phyloP scores from a whole-genome alignment of 1,284 basidiomycete genomes.

The Fomitopsis palustris region DNA sequence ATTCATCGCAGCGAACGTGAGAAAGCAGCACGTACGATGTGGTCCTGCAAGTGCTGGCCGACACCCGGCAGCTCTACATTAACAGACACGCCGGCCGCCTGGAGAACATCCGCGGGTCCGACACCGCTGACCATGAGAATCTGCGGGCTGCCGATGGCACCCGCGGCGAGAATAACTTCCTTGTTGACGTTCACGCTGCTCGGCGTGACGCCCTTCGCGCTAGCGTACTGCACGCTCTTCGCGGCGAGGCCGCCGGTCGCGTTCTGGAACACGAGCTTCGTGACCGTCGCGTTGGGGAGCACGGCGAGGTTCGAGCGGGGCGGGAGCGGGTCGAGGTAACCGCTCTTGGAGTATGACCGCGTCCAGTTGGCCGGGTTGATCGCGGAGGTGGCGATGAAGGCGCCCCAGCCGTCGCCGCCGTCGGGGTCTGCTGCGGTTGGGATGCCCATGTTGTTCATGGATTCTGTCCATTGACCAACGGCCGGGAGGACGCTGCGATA shows the following conservation, averaged over 20 bases:
- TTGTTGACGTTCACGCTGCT: constrained; percentile 47
- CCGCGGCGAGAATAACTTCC: constrained; percentile 62
- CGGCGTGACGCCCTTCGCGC: constrained; percentile 25
- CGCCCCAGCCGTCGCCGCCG: constrained; percentile 46
- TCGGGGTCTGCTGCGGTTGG: constrained; percentile 40
- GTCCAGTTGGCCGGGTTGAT: constrained; percentile 67
- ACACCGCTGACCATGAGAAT: constrained; percentile 72
- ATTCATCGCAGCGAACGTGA: neutral
- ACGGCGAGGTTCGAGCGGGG: constrained; percentile 62
- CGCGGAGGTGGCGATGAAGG: constrained; percentile 56
- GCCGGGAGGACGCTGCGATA: constrained; percentile 40
- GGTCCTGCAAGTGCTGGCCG: constrained; percentile 75
- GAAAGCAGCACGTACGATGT: constrained; percentile 41
- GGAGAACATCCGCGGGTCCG: constrained; percentile 57
- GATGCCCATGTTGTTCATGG: constrained; percentile 43
- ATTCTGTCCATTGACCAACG: constrained; percentile 49
- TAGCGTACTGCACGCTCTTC: constrained; percentile 54
- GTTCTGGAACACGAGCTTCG: constrained; percentile 51
- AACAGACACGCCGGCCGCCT: constrained; percentile 45
- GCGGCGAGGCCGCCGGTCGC: constrained; percentile 44
- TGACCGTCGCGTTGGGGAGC: constrained; percentile 52
- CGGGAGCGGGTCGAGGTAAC: constrained; percentile 64
- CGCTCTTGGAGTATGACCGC: constrained; percentile 64
- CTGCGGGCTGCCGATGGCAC: constrained; percentile 63
- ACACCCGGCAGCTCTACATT: constrained; percentile 63